Base-by-base conservation (phyloP, 1,139 yeast species). In the Eremothecium coryli region DNA sequence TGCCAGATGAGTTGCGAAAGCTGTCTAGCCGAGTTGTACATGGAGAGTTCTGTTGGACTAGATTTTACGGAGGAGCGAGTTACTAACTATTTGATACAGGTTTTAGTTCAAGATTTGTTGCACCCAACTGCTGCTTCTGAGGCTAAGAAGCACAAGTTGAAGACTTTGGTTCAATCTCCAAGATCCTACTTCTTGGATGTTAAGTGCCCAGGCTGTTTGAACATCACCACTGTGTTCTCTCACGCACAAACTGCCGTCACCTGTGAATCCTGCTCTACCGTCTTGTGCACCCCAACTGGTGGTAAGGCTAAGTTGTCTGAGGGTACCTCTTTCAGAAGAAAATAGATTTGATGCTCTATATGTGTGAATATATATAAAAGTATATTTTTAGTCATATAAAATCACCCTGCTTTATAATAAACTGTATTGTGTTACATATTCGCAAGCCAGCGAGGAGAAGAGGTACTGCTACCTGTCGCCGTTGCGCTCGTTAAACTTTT, bases 171-270 rank as follows among this genome's bases (percentile, higher is more conserved):
- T 54, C 95, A 90, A 70, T 68, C 82, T 51, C 98, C 98, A 71
- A 85, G 97, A 77, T 88, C 97, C 47, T 90, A 75, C 80, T 90
- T 90, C 84, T 86, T 90, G 95, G 98, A 90, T 64, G 97, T 90
- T 59, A 88, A 88, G 72, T 90, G 97, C 73, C 97, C 93, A 70
- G 97, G 98, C 60, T 90, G 98, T 73, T 77, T 90, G 67, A 82
- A 81, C 79, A 90, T 90, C 74, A 88, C 98, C 70, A 90, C 97
- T 54, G 96, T 90, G 57, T 90, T 90, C 82, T 88, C 97, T 54
- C 98, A 90, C 72, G 97, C 98, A 50, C 98, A 90, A 76, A 90
- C 97, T 57, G 97, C 96, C 59, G 98, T 90, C 65, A 82, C 96
- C 64, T 90, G 98, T 76, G 97, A 93, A 64, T 79, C 93, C 50